Evolutionary conservation across 345 rosid genomes (phyloP).

Genomic region (Acer campestre): DNA sequence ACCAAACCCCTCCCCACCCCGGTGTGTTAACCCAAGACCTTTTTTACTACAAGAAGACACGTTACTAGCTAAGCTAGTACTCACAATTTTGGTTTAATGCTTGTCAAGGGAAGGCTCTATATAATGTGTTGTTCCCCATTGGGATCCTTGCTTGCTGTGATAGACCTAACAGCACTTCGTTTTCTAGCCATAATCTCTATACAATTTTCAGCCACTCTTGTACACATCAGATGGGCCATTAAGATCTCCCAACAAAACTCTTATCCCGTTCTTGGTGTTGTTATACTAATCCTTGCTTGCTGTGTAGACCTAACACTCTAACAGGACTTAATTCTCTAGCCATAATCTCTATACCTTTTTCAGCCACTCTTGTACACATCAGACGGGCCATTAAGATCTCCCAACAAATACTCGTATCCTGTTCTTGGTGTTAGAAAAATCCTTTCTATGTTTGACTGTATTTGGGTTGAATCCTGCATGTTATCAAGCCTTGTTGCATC

Average conservation of each 20-base stretch:
- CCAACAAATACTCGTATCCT: background rate
- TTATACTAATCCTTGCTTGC: background rate
- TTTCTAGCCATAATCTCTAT: background rate
- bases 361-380: background rate
- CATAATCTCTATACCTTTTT: background rate
- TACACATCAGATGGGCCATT: background rate
- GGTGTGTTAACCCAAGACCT: background rate
- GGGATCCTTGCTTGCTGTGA: background rate
- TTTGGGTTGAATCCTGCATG: background rate
- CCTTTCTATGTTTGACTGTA: background rate
- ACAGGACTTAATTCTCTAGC: background rate
- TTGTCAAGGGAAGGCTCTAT: background rate
- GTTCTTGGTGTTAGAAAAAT: background rate
- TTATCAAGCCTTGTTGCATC: background rate
- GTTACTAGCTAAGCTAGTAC: background rate
- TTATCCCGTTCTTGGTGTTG: background rate
- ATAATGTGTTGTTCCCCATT: background rate
- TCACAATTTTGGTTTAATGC: background rate
- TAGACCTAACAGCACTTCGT: background rate
- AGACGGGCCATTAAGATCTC: background rate
- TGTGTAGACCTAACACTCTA: background rate
- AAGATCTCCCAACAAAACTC: background rate
- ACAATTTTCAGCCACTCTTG: background rate
- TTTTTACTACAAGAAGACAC: background rate
- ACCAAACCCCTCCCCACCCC: background rate